Evolutionary conservation across 176 grass and related monocot species (phyloP), one percentile per base, ranked within the genome.

Genomic region (Ampelocalamus luodianensis): DNA sequence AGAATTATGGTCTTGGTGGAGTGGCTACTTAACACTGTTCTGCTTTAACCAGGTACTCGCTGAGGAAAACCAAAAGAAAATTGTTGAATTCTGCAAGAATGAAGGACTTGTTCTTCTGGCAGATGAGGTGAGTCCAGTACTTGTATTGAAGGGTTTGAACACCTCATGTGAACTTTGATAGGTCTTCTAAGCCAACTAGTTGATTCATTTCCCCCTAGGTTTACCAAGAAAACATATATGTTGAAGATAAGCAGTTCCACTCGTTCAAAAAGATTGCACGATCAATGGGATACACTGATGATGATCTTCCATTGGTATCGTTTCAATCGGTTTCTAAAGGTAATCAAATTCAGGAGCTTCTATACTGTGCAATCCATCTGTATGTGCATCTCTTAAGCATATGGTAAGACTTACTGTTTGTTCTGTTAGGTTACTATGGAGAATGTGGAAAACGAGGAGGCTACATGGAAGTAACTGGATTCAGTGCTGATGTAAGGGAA

Each of bases 401-500:
- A 62, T 58, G 17, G 3, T 60, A 61, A 68, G 55, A n/a, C 23
- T 14, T 81, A 51, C 72, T 84, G 8, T 77, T 83, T 83, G 53
- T 55, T 40, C 23, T 55, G 13, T 18, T 85, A 99, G 96, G 96
- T 79, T 99, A 94, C 81, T 86, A 96, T 68, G 93, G 96, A 87
- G 96, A 99, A 94, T 99, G 93, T 86, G 96, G 96, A 83, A 99
- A 99, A 92, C 85, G 93, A 85, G 96, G 93, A 58, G 96, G 96
- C 43, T 99, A 99, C 84, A 99, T 99, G 96, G 93, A 99, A 79
- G 71, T 96, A 88, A 99, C 91, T 81, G 91, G 93, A 69, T 99
- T 99, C 76, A 89, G 79, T 88, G 86, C 93, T 64, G 91, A 92
- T 79, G 96, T 96, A 79, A 89, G 96, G 93, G 96, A 96, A 53